A percentile compares a stretch with the other conserved stretches of the same genome.
These are phyloP conservation scores for Pseudogymnoascus sp. DNA, from an alignment of 2,329 filamentous ascomycete genomes.

Conservation along the genomic window DNA sequence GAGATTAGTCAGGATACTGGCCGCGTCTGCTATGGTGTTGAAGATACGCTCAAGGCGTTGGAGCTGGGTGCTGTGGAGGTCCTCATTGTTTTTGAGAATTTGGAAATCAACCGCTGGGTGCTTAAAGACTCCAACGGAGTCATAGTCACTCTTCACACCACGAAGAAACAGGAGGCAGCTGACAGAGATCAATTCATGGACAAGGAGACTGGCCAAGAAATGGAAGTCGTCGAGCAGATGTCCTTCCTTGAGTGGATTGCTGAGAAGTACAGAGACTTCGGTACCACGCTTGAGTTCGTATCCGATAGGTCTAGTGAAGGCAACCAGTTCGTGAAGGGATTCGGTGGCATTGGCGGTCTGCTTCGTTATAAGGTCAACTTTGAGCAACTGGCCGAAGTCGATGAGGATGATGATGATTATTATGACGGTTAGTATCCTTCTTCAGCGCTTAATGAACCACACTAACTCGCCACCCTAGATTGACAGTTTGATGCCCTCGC, in stretches of 20 bases:
- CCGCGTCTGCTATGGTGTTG: conserved; percentile 94
- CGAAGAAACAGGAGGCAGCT: conserved; percentile 68
- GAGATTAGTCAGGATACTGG: conserved; percentile 97
- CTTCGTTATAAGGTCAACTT: conserved; percentile 99
- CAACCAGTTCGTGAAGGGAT: conserved; percentile 99
- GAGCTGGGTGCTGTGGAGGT: conserved; percentile 93
- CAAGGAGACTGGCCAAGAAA: conserved; percentile 91
- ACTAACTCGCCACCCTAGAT: conserved; percentile 43
- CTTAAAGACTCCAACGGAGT: conserved; percentile 69
- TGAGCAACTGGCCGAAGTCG: conserved; percentile 88
- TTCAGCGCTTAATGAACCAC: background rate
- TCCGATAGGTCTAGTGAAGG: conserved; percentile 96
- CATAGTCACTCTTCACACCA: conserved; percentile 76
- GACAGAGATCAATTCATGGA: conserved; percentile 86
- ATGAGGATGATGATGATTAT: conserved; percentile 91
- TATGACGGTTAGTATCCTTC: conserved; percentile 50
- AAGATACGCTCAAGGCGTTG: conserved; percentile 93
- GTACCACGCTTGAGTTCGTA: conserved; percentile 91
- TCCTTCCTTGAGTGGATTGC: conserved; percentile 99
- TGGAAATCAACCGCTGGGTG: conserved; percentile 87
- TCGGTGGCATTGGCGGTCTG: conserved; percentile 95
- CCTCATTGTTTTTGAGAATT: conserved; percentile 93
- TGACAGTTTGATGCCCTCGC: conserved; percentile 87
- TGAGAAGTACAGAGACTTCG: conserved; percentile 97
- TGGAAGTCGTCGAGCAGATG: conserved; percentile 82